Percentiles rank a stretch among this genome's conserved stretches.
Evolutionary conservation across 371 early-diverging fungal species (phyloP).

Genomic region (Coemansia sp.): DNA sequence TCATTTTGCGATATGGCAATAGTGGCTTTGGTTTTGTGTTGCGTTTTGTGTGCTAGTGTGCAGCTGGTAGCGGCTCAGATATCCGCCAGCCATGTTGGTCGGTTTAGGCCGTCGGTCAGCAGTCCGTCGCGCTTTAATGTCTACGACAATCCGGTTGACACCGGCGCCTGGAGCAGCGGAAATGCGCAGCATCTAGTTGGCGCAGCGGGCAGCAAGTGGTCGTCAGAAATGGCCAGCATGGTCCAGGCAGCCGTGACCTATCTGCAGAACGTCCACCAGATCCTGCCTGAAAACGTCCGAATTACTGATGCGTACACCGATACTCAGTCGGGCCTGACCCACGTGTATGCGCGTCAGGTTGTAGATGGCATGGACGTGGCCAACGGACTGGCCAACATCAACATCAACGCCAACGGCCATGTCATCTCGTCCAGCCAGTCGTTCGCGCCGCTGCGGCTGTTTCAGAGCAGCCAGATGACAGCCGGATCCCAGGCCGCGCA

Average conservation of each 20-base stretch:
- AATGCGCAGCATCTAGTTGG: neutral
- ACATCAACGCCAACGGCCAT: conserved; percentile 67
- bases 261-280: conserved; percentile 10
- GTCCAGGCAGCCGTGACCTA: conserved; percentile 2
- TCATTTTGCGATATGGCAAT: no score
- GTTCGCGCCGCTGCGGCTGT: conserved; percentile 48
- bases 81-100: neutral
- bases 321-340: conserved; percentile 60
- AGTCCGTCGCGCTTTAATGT: conserved; percentile 9
- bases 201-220: neutral
- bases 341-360: conserved; percentile 72
- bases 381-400: conserved; percentile 81
- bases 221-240: neutral
- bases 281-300: conserved; percentile 4
- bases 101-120: neutral
- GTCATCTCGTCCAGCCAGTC: conserved; percentile 74
- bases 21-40: neutral
- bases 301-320: conserved; percentile 30
- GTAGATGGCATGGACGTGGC: conserved; percentile 71
- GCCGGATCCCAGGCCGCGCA: conserved; percentile 2
- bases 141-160: conserved; percentile 5
- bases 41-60: neutral
- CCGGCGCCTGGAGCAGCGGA: neutral
- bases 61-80: neutral
- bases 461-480: neutral